Percentiles rank a stretch among this genome's conserved stretches.
These are phyloP conservation scores for Aspergillus intermedius DNA, from an alignment of 2,329 filamentous ascomycete genomes.

Conservation along the genomic window DNA sequence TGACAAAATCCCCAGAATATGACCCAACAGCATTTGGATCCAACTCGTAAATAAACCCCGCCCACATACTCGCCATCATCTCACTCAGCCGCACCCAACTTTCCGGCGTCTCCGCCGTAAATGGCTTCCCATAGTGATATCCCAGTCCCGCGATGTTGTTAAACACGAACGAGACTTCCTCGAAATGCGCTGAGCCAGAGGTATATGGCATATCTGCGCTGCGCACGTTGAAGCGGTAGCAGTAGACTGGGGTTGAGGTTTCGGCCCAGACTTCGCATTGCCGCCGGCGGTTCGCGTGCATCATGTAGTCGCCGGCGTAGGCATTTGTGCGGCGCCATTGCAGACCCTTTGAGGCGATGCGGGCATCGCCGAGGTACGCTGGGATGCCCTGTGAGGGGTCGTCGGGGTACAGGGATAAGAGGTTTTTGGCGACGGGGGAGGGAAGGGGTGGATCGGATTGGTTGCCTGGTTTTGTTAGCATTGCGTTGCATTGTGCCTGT, in stretches of 20 bases:
- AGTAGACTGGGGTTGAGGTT: conserved; percentile 48
- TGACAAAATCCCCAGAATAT: conserved; percentile 10
- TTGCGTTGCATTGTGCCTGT: neutral
- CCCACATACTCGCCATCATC: conserved; percentile 49
- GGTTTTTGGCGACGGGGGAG: conserved; percentile 26
- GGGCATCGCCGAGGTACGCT: conserved; percentile 29
- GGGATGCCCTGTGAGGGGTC: conserved; percentile 46
- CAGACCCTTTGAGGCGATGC: conserved; percentile 33
- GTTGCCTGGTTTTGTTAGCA: conserved; percentile 18
- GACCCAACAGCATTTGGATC: conserved; percentile 37
- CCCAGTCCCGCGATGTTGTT: conserved; percentile 46
- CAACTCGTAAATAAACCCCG: conserved; percentile 42
- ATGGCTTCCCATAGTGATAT: conserved; percentile 34
- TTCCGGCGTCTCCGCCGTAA: conserved; percentile 32
- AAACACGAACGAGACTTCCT: conserved; percentile 51
- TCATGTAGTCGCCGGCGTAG: conserved; percentile 49
- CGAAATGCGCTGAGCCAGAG: conserved; percentile 49
- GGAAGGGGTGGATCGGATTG: conserved; percentile 16
- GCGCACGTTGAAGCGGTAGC: conserved; percentile 56
- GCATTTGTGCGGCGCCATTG: conserved; percentile 52
- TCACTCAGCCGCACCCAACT: conserved; percentile 39
- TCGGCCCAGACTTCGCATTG: conserved; percentile 48
- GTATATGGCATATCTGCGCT: conserved; percentile 38
- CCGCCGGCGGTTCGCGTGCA: conserved; percentile 52
- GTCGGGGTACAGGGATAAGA: conserved; percentile 50